These are phyloP conservation scores for Globisporangium spiculum DNA, from an alignment of 352 stramenopile species.

Conservation along the genomic window DNA sequence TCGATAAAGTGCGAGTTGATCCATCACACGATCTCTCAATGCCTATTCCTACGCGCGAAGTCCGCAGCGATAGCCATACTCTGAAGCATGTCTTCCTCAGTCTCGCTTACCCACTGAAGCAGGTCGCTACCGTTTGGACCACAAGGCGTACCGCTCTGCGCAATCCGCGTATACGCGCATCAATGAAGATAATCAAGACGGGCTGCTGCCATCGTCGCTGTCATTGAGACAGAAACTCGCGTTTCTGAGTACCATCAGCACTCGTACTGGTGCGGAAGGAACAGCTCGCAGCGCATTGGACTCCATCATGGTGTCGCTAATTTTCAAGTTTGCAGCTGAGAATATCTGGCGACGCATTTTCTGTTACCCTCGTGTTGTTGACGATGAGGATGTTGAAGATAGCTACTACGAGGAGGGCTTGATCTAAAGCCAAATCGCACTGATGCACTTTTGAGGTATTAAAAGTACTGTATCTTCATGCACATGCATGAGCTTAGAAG, in stretches of 20 bases:
- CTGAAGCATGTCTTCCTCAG: no score
- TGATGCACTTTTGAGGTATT: no score
- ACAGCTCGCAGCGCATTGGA: not conserved
- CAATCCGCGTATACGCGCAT: not conserved
- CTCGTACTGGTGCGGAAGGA: not conserved
- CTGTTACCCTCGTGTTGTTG: not conserved
- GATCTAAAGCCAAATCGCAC: no score
- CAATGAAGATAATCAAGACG: constrained; percentile 1
- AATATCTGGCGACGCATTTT: constrained; percentile 7
- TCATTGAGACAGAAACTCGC: constrained; percentile 4
- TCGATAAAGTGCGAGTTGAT: no score
- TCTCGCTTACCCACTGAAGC: no score
- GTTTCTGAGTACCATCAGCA: constrained; percentile 1
- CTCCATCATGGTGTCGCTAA: constrained; percentile 3
- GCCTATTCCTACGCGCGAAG: no score
- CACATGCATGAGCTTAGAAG: no score
- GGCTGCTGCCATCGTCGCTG: not conserved
- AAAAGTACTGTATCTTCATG: no score
- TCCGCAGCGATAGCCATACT: no score
- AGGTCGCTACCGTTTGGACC: not conserved
- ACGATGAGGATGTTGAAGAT: no score
- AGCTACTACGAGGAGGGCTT: no score
- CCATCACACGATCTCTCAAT: no score
- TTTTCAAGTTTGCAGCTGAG: constrained; percentile 10
- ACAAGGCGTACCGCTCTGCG: not conserved